These are phyloP conservation scores for Thermomucor indicae-seudaticae DNA, from an alignment of 371 early-diverging fungal genomes.

Conservation along the genomic window DNA sequence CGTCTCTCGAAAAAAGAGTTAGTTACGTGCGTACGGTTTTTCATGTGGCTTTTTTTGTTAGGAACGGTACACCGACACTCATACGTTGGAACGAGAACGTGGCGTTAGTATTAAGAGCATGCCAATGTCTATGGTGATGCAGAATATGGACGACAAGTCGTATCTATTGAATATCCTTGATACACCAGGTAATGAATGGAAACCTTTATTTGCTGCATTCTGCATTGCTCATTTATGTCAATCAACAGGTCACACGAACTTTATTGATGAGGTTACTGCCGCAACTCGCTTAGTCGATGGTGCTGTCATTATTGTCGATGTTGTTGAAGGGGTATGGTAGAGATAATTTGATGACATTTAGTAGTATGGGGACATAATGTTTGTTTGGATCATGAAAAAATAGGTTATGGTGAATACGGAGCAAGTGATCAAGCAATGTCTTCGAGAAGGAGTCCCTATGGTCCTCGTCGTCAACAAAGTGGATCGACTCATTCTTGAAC, in stretches of 20 bases:
- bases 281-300: constrained; percentile 90
- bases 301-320: constrained; percentile 93
- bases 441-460: constrained; percentile 78
- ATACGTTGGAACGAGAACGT: constrained; percentile 87
- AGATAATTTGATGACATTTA: neutral
- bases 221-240: neutral
- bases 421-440: constrained; percentile 80
- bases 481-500: constrained; percentile 93
- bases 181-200: constrained; percentile 73
- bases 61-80: constrained; percentile 91
- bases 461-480: constrained; percentile 94
- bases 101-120: constrained; percentile 88
- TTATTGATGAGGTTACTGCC: constrained; percentile 91
- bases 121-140: constrained; percentile 92
- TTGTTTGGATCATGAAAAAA: too few species aligned
- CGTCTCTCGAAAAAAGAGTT: neutral
- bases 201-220: neutral
- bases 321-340: constrained; percentile 83
- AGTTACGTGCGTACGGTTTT: neutral
- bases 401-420: constrained; percentile 91
- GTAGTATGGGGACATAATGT: too few species aligned
- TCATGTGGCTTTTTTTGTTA: constrained; percentile 10
- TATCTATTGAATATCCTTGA: constrained; percentile 90
- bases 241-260: constrained; percentile 88
- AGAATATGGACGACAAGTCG: constrained; percentile 81